Evolutionary conservation across 2,329 filamentous ascomycete genomes (phyloP), one percentile per base, ranked within the genome.

Genomic region (Xenoacremonium recifei): DNA sequence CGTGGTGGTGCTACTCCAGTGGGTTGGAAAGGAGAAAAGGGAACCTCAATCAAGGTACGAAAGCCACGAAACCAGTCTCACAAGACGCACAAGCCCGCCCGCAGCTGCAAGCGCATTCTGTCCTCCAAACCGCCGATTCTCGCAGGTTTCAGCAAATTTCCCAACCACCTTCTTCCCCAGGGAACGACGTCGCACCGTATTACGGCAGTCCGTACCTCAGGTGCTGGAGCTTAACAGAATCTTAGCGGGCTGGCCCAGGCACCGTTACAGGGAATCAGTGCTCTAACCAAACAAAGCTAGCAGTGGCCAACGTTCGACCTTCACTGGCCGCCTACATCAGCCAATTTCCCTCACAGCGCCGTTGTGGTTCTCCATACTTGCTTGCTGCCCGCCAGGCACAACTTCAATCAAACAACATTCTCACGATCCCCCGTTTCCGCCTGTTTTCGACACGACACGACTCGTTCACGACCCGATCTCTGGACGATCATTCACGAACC

Each of bases 291-390:
- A 34, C 36, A 21, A 12, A 50, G 50, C 39, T 58, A 58, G n/a
- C n/a, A n/a, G 55, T 40, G 40, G 27, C 37, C 36, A 44, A 41
- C 38, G 45, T 35, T 48, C 48, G 48, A 38, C 43, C 39, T 48
- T 54, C 45, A 51, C 48, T 49, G 51, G 54, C 59, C 52, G 53
- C 55, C 60, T 63, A 57, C 52, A 37, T 56, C 51, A 56, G 61
- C 59, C n/a, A 66, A 66, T 66, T 66, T 66, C 64, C 60, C 62
- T 41, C 62, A 60, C 60, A 60, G 18, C 32, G 5, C n/a, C 7
- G 32, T 42, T 49, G 46, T 35, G 29, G 39, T 45, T 40, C 48
- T n/a, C n/a, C n/a, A n/a, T n/a, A n/a, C n/a, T n/a, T n/a, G n/a
- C n/a, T n/a, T n/a, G 49, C 48, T 46, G 39, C 39, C 42, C 40